Base-by-base conservation (phyloP, 2,329 filamentous ascomycete species). In the Tolypocladium ovalisporum region DNA sequence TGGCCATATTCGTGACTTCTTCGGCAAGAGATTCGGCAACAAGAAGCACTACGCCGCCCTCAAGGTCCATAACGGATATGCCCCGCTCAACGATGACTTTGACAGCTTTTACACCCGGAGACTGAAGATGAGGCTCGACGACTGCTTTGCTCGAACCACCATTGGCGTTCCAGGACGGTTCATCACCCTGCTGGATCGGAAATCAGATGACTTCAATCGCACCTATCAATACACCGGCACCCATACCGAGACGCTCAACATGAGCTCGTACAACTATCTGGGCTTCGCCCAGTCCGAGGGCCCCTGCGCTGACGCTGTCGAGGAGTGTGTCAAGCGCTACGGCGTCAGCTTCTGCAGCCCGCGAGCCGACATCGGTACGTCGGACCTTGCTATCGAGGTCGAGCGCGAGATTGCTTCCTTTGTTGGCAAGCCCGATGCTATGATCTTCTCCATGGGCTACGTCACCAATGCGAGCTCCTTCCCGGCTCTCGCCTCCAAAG, bases 201-300 rank as follows among this genome's bases (percentile, higher is more conserved):
- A 84, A 65, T 96, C 92, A 3, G 83, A 93, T 68, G 90, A 99
- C 70, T 91, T 90, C 78, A 99, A 99, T 75, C 82, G 87, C 67
- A 87, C 88, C 58, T 99, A 96, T 78, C 84, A 89, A 70, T 86
- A 91, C 72, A 92, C 89, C 1, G 94, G 94, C 58, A 96, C 90
- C 53, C 87, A 84, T 59, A 97, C 93, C 1, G 90, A 99, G 73
- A 97, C 94, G 0, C 78, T 99, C 66, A 99, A 99, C 75, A 88
- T 99, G 87, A 97, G 93, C 77, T 99, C 94, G 1, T 99, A 99
- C 81, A 99, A 99, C 75, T 99, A 99, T 70, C 88, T 99, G 29
- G 94, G 94, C 49, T 99, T 99, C 67, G 94, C 94, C 55, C 94
- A 99, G 72, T 97, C 94, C 0, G 92, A 97, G 63, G 94, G 94